Base-by-base conservation (phyloP, 1,139 yeast species). In the Hanseniaspora sp. region DNA sequence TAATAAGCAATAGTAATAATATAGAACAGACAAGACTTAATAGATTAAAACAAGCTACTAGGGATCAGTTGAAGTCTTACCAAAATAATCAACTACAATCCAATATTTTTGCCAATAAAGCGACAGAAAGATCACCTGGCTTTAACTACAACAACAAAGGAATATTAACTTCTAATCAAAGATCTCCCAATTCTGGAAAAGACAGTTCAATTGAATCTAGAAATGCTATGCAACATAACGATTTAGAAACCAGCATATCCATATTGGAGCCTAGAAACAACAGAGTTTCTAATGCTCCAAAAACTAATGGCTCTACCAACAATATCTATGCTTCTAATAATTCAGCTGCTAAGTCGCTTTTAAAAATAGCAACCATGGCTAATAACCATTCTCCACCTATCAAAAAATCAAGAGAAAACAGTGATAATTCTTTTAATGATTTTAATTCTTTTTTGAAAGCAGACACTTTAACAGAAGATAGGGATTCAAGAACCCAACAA, bases 401-500 rank as follows among this genome's bases (percentile, higher is more conserved):
- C 11, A 39, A 39, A 39, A 17, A 39, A 17, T 29, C 37, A 45
- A 39, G 28, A 2, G 38, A 29, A 13, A 46, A 48, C 6, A 30
- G 5, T 7, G 38, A 34, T 5, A 28, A 46, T 1, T 13, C 28
- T 28, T 64, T 70, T 17, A 64, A 67, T 43, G 69, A 70, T 55
- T 69, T 71, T 57, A 63, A 67, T 8, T 65, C 69, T 18, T 71
- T 70, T 56, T 58, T 71, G 15, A 69, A 67, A 44, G 59, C 69
- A 2, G 69, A 66, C 41, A 63, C 68, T 3, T 28, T 43, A 1
- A 51, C 46, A 31, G 61, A 67, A 7, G 71, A 70, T 48, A 67
- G 69, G n/a, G 82, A 80, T 53, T 82, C 87, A 0, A 74, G 95
- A 66, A 85, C 95, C 0, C 95, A 86, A 63, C 92, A 85, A 62